Evolutionary conservation across 148 eudicot genomes (phyloP), one percentile per base, ranked within the genome.

Genomic region (Mesembryanthemum crystallinum): DNA sequence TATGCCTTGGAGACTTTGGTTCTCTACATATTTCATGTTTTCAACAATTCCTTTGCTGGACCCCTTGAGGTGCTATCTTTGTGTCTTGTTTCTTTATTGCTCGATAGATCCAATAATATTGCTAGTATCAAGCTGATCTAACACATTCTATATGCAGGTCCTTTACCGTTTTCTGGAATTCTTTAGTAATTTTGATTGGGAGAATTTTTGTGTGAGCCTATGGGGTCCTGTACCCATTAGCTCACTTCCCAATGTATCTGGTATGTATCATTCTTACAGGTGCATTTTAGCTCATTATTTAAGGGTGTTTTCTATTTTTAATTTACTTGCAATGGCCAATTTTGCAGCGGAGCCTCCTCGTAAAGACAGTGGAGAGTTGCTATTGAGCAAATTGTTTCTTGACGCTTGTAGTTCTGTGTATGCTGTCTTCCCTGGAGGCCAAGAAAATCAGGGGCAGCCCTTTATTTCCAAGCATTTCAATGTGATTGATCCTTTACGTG

Each of bases 181-280:
- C 82, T 94, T 94, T 77, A 94, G 97, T 80, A 86, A 82, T 77
- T 94, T 94, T 85, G 98, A 94, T 78, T 94, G 98, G 98, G 98
- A 86, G 43, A 87, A 86, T 49, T 94, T 88, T 74, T 94, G 98
- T 81, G 87, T 94, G 55, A 94, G 98, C 86, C 76, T 94, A 37
- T 86, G 97, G 93, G 98, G 98, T 73, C 98, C 98, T 78, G 95
- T 94, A 30, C 86, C 93, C 29, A 85, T 90, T 71, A 72, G 83
- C 69, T 90, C 95, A 59, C 93, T 94, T 77, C 98, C 98, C 28
- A 90, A 89, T 79, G 83, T 92, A 28, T 82, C 86, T 27, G 95
- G 98, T 94, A 84, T 72, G 57, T 47, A 27, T 65, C 57, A 6
- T 67, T 8, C 37, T 21, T 39, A 6, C 24, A 11, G 27, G 58